A percentile compares a stretch with the other conserved stretches of the same genome.
These are phyloP conservation scores for Epichloe brachyelytri DNA, from an alignment of 2,329 filamentous ascomycete genomes.

Conservation along the genomic window DNA sequence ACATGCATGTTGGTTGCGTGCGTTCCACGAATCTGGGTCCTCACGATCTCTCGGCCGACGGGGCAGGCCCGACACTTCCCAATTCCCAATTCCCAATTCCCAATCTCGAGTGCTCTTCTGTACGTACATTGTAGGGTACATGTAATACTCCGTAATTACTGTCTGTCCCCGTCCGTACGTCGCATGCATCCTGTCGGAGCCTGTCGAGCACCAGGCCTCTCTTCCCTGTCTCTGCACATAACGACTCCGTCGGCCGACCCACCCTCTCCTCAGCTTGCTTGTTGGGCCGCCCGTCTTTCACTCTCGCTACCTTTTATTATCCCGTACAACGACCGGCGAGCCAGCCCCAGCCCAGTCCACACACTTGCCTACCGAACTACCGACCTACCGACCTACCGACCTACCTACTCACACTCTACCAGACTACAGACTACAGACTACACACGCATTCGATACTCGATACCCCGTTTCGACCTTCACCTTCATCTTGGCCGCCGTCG, in stretches of 20 bases:
- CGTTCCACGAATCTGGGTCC: background rate
- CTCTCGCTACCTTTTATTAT: background rate
- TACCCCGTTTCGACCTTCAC: background rate
- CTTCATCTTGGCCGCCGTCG: background rate
- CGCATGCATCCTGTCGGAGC: too few species aligned
- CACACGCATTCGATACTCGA: background rate
- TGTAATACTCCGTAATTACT: background rate
- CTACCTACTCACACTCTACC: too few species aligned
- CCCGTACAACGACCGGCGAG: background rate
- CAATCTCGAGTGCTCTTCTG: background rate
- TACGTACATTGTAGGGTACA: background rate
- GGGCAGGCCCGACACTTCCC: background rate
- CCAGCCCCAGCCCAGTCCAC: background rate
- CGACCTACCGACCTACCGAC: too few species aligned
- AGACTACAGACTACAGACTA: background rate
- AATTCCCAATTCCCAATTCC: background rate
- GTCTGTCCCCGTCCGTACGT: too few species aligned
- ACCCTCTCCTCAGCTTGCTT: background rate
- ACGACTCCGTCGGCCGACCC: constrained; percentile 3
- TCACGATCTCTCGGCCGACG: constrained; percentile 3
- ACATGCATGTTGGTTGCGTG: background rate
- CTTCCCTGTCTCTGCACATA: too few species aligned
- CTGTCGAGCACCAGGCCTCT: too few species aligned
- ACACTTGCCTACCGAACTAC: background rate
- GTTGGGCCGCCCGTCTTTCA: background rate